Evolutionary conservation across 2,329 filamentous ascomycete genomes (phyloP), one percentile per base, ranked within the genome.

Genomic region (Cercospora sp.): DNA sequence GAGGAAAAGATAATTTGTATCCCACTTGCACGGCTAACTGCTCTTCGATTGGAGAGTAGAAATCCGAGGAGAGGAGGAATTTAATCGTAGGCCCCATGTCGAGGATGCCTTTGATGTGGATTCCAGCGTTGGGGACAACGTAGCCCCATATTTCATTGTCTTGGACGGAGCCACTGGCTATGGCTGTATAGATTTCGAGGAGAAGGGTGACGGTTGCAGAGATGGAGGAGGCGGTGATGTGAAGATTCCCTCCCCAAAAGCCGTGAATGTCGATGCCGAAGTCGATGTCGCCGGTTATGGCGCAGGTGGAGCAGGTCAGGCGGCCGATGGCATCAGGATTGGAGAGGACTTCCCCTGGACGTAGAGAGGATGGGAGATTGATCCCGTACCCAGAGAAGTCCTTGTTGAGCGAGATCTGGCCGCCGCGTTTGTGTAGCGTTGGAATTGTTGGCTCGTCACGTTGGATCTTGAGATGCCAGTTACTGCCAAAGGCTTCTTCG

Each of bases 31-130:
- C 13, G 3, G 60, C 66, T 9, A 61, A 8, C 12, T 65, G 53
- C 30, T 58, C 20, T 5, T 68, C 48, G 3, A 63, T 23, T 5
- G 48, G 31, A 7, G 62, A 57, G 42, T 23, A 61, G 16, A 68
- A 58, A 5, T 30, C 26, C 13, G 66, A 45, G 5, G 66, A 68
- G 5, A 68, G 30, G 7, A 68, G 8, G 13, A 63, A 60, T 23
- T 68, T 68, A 9, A 68, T 36, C n/a, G 66, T 68, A 2, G 66
- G 66, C 3, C 66, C 66, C 18, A 68, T 57, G 33, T 68, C 66
- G 12, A 65, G 23, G 23, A 68, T 58, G 16, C 61, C 45, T 36
- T 65, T 65, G 57, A 68, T 68, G 33, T 68, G 62, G 26, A 68
- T 65, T 28, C 66, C 66, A 10, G 57, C n/a, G 2, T 45, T n/a